Evolutionary conservation across 257 asterid genomes (phyloP).

Genomic region (Salvia rosmarinus): DNA sequence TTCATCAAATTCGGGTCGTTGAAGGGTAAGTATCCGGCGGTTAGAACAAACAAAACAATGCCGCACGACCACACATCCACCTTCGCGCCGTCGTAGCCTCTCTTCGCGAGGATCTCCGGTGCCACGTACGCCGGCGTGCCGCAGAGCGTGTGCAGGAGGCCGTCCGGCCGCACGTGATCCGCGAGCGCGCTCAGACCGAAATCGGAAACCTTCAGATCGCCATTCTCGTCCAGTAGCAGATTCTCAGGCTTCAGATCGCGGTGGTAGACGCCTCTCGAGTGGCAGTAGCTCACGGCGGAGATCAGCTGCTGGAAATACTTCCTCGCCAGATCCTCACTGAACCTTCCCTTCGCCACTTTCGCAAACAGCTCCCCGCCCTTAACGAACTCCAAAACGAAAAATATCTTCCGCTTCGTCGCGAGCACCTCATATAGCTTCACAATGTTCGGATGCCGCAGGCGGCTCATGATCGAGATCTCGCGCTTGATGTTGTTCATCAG

Average conservation of each 20-base stretch:
- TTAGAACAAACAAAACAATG: constrained; percentile 54
- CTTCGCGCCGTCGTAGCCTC: constrained; percentile 85
- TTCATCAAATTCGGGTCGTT: constrained; percentile 64
- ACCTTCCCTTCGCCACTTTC: constrained; percentile 64
- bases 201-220: constrained; percentile 78
- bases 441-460: constrained; percentile 62
- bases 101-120: constrained; percentile 81
- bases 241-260: constrained; percentile 93
- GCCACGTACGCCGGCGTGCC: constrained; percentile 99
- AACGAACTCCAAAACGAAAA: constrained; percentile 73
- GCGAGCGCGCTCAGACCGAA: constrained; percentile 83
- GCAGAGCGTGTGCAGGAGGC: constrained; percentile 79
- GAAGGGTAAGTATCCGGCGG: constrained; percentile 81
- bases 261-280: constrained; percentile 75
- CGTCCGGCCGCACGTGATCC: constrained; percentile 64
- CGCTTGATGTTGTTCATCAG: constrained; percentile 61
- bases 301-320: constrained; percentile 81
- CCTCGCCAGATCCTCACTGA: constrained; percentile 65
- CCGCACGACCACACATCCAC: constrained; percentile 90
- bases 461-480: constrained; percentile 73
- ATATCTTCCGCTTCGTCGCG: constrained; percentile 74
- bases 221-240: constrained; percentile 75
- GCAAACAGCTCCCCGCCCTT: constrained; percentile 89
- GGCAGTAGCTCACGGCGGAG: constrained; percentile 79
- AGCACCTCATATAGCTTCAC: constrained; percentile 74